Evolutionary conservation across 768 basidiomycete genomes (phyloP).

Genomic region (Boletales sp.): DNA sequence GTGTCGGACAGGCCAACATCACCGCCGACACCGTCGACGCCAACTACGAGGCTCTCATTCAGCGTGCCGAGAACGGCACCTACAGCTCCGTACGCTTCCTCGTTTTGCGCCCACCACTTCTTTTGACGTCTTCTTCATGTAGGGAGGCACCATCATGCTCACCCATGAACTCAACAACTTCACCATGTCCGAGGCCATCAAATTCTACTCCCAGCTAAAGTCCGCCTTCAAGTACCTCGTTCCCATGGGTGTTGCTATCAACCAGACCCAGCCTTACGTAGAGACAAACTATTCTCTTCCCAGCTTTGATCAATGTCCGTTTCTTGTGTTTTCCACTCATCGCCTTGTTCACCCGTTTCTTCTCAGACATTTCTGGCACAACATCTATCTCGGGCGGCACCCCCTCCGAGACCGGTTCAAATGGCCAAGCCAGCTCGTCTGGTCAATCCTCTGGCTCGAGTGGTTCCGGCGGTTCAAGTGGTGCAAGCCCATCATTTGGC

Average conservation of each 20-base stretch:
- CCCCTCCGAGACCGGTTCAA: slow-evolving; percentile 1
- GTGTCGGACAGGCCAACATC: slow-evolving; percentile 45
- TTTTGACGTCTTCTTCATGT: background rate
- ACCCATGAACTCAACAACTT: slow-evolving; percentile 59
- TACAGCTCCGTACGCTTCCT: slow-evolving; percentile 34
- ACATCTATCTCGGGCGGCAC: slow-evolving; percentile 9
- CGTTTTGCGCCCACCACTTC: background rate
- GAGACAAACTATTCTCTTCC: slow-evolving; percentile 43
- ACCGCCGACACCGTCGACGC: slow-evolving; percentile 44
- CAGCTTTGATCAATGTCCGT: slow-evolving; percentile 44
- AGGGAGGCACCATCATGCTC: slow-evolving; percentile 52
- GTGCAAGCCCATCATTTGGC: background rate
- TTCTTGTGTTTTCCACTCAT: too few species aligned
- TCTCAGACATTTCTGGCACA: slow-evolving; percentile 24
- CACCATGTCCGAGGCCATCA: slow-evolving; percentile 60
- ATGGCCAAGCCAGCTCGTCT: background rate
- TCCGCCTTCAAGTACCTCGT: slow-evolving; percentile 46
- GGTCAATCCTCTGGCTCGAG: too few species aligned
- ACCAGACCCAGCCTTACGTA: slow-evolving; percentile 50
- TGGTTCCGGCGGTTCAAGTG: background rate
- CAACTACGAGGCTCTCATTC: slow-evolving; percentile 54
- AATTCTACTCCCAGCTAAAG: slow-evolving; percentile 45
- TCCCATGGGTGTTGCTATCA: slow-evolving; percentile 50
- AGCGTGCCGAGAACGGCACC: slow-evolving; percentile 40
- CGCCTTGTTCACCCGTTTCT: background rate